A percentile compares a stretch with the other conserved stretches of the same genome.
These are phyloP conservation scores for Nitzschia sp. DNA, from an alignment of 108 stramenopile species.

Conservation along the genomic window DNA sequence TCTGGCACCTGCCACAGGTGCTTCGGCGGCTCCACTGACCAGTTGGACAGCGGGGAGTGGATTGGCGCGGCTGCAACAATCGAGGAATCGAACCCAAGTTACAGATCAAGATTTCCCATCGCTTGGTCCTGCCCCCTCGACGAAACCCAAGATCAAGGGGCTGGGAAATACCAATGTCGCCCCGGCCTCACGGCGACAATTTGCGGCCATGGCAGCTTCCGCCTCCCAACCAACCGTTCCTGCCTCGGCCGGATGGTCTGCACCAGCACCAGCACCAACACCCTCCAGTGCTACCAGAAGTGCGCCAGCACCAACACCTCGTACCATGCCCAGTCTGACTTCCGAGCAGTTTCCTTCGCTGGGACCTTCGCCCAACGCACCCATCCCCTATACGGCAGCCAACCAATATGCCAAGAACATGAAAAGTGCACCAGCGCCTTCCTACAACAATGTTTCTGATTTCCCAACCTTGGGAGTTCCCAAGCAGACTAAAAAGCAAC, in stretches of 20 bases:
- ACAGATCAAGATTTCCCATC: conserved; percentile 50
- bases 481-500: conserved; percentile 7
- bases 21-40: conserved; percentile 23
- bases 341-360: conserved; percentile 62
- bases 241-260: neutral
- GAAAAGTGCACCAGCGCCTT: neutral
- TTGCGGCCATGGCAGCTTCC: conserved; percentile 34
- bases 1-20: conserved; percentile 20
- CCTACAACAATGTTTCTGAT: conserved; percentile 1
- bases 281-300: neutral
- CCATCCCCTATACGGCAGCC: conserved; percentile 37
- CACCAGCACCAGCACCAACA: neutral
- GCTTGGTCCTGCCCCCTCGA: conserved; percentile 22
- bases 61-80: conserved; percentile 18
- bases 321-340: conserved; percentile 18
- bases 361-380: conserved; percentile 13
- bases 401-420: conserved; percentile 19
- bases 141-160: conserved; percentile 14
- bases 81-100: conserved; percentile 7
- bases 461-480: conserved; percentile 16
- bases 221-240: conserved; percentile 6
- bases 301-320: conserved; percentile 10
- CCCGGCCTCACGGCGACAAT: conserved; percentile 18
- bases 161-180: conserved; percentile 8
- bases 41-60: conserved; percentile 44